Evolutionary conservation across 2,329 filamentous ascomycete species (phyloP).

Genomic region (Aspergillus sp.): DNA sequence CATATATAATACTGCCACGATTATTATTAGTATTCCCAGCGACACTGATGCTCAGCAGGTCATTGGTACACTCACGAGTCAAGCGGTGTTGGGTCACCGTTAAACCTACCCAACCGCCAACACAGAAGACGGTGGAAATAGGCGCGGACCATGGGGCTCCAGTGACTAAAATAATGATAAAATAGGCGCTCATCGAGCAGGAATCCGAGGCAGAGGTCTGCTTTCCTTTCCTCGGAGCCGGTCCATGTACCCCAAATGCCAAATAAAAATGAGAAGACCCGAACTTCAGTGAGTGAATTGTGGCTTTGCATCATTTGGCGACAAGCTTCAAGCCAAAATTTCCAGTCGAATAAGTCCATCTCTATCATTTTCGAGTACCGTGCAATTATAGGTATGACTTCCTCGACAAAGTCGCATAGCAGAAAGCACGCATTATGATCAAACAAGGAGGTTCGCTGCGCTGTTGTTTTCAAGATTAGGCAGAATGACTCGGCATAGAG

Average conservation of each 20-base stretch:
- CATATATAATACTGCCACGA: slow-evolving; percentile 65
- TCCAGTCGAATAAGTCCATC: slow-evolving; percentile 55
- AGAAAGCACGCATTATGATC: slow-evolving; percentile 83
- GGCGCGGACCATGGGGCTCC: slow-evolving; percentile 92
- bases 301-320: slow-evolving; percentile 76
- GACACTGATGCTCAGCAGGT: not conserved
- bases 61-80: slow-evolving; percentile 60
- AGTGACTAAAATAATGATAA: slow-evolving; percentile 82
- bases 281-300: slow-evolving; percentile 87
- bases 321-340: slow-evolving; percentile 82
- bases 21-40: slow-evolving; percentile 1
- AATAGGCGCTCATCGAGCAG: slow-evolving; percentile 74
- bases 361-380: slow-evolving; percentile 56
- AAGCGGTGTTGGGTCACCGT: slow-evolving; percentile 62
- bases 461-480: slow-evolving; percentile 69
- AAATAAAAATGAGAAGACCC: slow-evolving; percentile 78
- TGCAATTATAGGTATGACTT: slow-evolving; percentile 68
- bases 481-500: slow-evolving; percentile 77
- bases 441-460: slow-evolving; percentile 74
- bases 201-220: slow-evolving; percentile 70
- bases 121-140: slow-evolving; percentile 90
- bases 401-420: slow-evolving; percentile 87
- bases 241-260: slow-evolving; percentile 74
- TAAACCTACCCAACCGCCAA: slow-evolving; percentile 81
- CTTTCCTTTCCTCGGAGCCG: slow-evolving; percentile 66